Percentiles rank a stretch among this genome's conserved stretches.
Conservation (phyloP, 306 rosid species). For the Gillenia trifoliata region DNA sequence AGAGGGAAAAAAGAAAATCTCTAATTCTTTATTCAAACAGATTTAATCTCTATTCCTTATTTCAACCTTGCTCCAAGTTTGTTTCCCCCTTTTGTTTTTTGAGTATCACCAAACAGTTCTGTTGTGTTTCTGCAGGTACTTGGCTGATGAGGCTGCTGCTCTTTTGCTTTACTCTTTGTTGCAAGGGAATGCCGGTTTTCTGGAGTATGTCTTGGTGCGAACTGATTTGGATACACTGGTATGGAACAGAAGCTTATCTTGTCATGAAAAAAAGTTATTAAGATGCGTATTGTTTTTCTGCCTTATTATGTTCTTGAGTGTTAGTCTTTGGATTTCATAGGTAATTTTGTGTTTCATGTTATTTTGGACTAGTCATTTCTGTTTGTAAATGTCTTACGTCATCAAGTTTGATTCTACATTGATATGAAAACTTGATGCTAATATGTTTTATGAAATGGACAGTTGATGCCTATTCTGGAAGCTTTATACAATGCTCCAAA, state of each 20-base stretch:
- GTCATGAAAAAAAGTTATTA: background rate
- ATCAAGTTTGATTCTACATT: background rate
- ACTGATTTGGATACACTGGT: conserved; percentile 98
- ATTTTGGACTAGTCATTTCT: background rate
- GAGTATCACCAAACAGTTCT: background rate
- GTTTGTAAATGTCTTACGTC: background rate
- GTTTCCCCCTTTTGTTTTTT: background rate
- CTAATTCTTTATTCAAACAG: background rate
- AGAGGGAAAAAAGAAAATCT: background rate
- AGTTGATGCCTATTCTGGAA: conserved; percentile 96
- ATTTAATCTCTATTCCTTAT: background rate
- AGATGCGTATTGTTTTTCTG: background rate
- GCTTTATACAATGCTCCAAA: conserved; percentile 82
- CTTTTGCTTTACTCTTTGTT: conserved; percentile 86
- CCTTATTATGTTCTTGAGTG: background rate
- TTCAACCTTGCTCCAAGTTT: background rate
- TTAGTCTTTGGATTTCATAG: background rate
- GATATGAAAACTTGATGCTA: conserved; percentile 12
- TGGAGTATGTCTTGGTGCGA: conserved; percentile 97
- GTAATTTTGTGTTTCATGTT: background rate
- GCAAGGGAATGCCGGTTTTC: conserved; percentile 91
- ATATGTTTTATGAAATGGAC: conserved; percentile 40
- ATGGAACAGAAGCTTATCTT: conserved; percentile 33
- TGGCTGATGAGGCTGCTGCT: conserved; percentile 92
- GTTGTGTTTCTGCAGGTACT: conserved; percentile 52